Evolutionary conservation across 192 early-diverging fungal species (phyloP).

Genomic region (Funneliformis mosseae): DNA sequence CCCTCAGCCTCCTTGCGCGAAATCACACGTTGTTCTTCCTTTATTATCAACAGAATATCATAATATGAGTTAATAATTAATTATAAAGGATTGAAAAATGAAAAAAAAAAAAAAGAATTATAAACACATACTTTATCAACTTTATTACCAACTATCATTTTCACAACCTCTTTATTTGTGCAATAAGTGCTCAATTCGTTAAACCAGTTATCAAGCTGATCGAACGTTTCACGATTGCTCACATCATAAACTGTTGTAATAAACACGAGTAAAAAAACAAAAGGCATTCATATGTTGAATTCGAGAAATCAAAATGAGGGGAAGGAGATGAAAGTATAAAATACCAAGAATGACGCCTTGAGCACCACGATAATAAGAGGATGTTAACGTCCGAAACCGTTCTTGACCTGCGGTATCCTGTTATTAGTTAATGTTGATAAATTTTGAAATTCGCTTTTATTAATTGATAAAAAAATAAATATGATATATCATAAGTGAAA

Average conservation of each 20-base stretch:
- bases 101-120: not conserved
- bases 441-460: too few species aligned
- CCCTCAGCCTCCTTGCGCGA: constrained; percentile 85
- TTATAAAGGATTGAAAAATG: too few species aligned
- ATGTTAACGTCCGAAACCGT: constrained; percentile 95
- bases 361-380: constrained; percentile 96
- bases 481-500: not conserved
- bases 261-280: not conserved
- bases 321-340: not conserved
- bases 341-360: constrained; percentile 95
- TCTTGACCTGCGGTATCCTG: constrained; percentile 99
- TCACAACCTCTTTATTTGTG: constrained; percentile 83
- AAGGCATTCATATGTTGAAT: not conserved
- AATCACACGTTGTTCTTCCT: constrained; percentile 71
- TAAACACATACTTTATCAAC: constrained; percentile 67
- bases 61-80: not conserved
- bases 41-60: not conserved
- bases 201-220: constrained; percentile 92
- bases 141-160: constrained; percentile 99
- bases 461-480: constrained; percentile 4
- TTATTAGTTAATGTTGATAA: not conserved
- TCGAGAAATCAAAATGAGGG: not conserved
- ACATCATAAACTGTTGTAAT: constrained; percentile 88
- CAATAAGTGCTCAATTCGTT: constrained; percentile 94
- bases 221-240: constrained; percentile 90